These are phyloP conservation scores for Sisymbrium irio DNA, from an alignment of 345 rosid genomes.

Conservation along the genomic window DNA sequence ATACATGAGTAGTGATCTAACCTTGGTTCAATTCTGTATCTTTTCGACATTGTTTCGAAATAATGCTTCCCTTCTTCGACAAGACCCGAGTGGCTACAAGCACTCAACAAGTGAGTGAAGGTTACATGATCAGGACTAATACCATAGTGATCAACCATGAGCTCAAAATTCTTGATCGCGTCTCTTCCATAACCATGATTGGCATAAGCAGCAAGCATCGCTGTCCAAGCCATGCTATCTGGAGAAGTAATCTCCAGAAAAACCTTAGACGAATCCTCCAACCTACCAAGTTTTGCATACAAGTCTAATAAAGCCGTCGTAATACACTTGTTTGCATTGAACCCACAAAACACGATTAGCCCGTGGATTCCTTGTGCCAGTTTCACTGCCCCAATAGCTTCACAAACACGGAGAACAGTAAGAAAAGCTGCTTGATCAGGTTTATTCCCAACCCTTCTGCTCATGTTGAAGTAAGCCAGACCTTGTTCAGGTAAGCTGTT, in stretches of 20 bases:
- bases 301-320: constrained; percentile 48
- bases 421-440: constrained; percentile 59
- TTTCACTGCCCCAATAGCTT: constrained; percentile 46
- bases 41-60: constrained; percentile 47
- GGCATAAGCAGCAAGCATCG: constrained; percentile 71
- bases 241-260: constrained; percentile 49
- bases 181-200: constrained; percentile 62
- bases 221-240: constrained; percentile 74
- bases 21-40: constrained; percentile 45
- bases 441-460: constrained; percentile 44
- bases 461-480: constrained; percentile 36
- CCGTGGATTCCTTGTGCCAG: constrained; percentile 54
- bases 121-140: constrained; percentile 68
- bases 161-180: constrained; percentile 53
- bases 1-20: constrained; percentile 72
- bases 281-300: constrained; percentile 59
- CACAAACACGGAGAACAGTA: constrained; percentile 52
- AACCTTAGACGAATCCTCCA: constrained; percentile 40
- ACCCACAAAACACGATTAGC: constrained; percentile 37
- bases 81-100: constrained; percentile 74
- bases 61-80: constrained; percentile 56
- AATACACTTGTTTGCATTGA: constrained; percentile 31
- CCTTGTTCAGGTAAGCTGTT: constrained; percentile 43
- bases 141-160: constrained; percentile 45
- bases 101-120: constrained; percentile 69